phyloP scores from a whole-genome alignment of 108 stramenopile genomes.

The Skeletonema marinoi region DNA sequence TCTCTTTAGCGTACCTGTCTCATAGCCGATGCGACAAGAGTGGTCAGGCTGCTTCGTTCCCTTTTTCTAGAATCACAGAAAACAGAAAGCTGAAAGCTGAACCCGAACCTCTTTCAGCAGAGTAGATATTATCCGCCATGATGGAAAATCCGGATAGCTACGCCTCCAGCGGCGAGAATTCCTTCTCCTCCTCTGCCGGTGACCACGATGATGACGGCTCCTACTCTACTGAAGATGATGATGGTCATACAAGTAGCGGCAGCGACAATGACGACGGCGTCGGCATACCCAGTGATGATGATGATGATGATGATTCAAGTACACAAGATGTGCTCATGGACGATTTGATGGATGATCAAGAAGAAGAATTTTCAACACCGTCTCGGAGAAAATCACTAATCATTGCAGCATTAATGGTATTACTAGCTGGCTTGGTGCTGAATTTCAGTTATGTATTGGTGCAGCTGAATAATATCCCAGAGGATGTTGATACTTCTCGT shows the following conservation, averaged over 20 bases:
- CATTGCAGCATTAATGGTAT: neutral
- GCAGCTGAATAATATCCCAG: neutral
- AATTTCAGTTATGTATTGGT: constrained; percentile 9
- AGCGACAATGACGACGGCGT: neutral
- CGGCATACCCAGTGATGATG: neutral
- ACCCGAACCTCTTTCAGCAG: no score
- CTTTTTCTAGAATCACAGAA: no score
- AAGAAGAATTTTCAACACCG: neutral
- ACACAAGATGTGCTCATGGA: neutral
- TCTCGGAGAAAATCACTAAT: neutral
- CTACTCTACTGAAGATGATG: neutral
- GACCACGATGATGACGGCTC: neutral
- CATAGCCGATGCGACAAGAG: no score
- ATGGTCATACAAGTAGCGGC: neutral
- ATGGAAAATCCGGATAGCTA: neutral
- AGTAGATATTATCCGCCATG: neutral
- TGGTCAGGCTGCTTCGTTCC: no score
- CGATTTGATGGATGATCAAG: neutral
- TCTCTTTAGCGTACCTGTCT: no score
- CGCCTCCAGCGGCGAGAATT: neutral
- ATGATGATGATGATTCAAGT: neutral
- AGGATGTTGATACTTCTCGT: neutral
- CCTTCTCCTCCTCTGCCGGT: neutral
- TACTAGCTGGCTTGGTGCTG: neutral
- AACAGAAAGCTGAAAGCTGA: no score